Evolutionary conservation across 768 basidiomycete species (phyloP).

Genomic region (Russula abietina): DNA sequence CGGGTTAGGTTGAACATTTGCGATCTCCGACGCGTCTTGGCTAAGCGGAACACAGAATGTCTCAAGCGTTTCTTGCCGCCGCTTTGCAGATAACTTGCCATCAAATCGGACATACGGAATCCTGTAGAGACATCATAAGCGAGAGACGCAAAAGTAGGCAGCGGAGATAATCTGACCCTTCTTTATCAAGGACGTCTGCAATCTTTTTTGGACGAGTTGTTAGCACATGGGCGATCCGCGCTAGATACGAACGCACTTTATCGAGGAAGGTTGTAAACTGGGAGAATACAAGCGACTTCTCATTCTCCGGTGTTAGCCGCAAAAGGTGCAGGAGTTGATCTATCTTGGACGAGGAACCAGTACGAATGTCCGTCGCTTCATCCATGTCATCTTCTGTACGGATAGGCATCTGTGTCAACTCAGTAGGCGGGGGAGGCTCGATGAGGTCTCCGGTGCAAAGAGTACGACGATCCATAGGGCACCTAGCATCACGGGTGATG

Average conservation of each 20-base stretch:
- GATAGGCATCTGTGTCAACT: constrained; percentile 57
- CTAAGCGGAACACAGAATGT: constrained; percentile 66
- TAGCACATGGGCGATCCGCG: neutral
- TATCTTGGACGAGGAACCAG: constrained; percentile 76
- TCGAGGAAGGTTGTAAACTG: constrained; percentile 85
- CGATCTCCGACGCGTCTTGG: constrained; percentile 24
- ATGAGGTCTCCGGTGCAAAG: constrained; percentile 51
- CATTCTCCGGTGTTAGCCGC: constrained; percentile 54
- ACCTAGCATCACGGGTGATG: constrained; percentile 64
- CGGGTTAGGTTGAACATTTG: constrained; percentile 2
- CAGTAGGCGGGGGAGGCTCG: constrained; percentile 57
- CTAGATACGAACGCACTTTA: constrained; percentile 42
- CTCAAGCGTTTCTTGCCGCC: constrained; percentile 70
- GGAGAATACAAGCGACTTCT: constrained; percentile 85
- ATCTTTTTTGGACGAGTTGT: constrained; percentile 42
- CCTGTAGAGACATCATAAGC: constrained; percentile 33
- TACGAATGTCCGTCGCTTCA: constrained; percentile 35
- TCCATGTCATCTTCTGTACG: constrained; percentile 36
- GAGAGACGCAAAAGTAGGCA: neutral
- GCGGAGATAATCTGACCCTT: constrained; percentile 41
- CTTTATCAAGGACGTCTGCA: constrained; percentile 57
- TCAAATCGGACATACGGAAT: constrained; percentile 79
- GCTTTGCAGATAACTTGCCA: constrained; percentile 76
- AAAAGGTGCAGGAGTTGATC: constrained; percentile 74
- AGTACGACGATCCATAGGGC: constrained; percentile 78